Evolutionary conservation across 108 stramenopile genomes (phyloP).

Genomic region (Nitzschia sp.): DNA sequence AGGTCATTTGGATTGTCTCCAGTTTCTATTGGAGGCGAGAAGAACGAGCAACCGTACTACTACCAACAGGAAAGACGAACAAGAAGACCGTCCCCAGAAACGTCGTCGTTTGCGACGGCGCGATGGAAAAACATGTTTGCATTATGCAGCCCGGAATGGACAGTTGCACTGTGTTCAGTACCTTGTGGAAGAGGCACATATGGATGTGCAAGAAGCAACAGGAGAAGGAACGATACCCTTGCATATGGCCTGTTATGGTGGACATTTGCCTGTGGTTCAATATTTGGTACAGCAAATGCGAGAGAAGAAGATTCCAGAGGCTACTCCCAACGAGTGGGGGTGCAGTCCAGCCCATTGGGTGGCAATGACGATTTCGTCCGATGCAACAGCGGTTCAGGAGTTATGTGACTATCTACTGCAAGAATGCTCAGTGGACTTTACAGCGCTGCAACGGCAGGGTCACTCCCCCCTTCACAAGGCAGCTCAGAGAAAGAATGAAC

Average conservation of each 20-base stretch:
- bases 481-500: conserved; percentile 57
- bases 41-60: not conserved
- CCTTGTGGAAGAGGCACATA: conserved; percentile 11
- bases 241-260: conserved; percentile 83
- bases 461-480: conserved; percentile 83
- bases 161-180: conserved; percentile 40
- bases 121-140: conserved; percentile 85
- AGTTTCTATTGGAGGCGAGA: conserved; percentile 48
- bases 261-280: conserved; percentile 52
- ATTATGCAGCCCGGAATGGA: conserved; percentile 87
- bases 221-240: conserved; percentile 86
- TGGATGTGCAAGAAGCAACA: conserved; percentile 34
- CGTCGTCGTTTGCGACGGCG: conserved; percentile 48
- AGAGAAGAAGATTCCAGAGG: conserved; percentile 10
- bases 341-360: conserved; percentile 73
- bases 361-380: conserved; percentile 62
- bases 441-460: conserved; percentile 61
- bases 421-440: conserved; percentile 47
- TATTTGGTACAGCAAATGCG: conserved; percentile 43
- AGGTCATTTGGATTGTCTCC: conserved; percentile 69
- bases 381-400: conserved; percentile 33
- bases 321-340: conserved; percentile 62
- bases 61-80: not conserved
- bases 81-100: conserved; percentile 12
- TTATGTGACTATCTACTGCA: conserved; percentile 55